Conservation (phyloP, 139 green algal species). For the Tetraselmis striata region DNA sequence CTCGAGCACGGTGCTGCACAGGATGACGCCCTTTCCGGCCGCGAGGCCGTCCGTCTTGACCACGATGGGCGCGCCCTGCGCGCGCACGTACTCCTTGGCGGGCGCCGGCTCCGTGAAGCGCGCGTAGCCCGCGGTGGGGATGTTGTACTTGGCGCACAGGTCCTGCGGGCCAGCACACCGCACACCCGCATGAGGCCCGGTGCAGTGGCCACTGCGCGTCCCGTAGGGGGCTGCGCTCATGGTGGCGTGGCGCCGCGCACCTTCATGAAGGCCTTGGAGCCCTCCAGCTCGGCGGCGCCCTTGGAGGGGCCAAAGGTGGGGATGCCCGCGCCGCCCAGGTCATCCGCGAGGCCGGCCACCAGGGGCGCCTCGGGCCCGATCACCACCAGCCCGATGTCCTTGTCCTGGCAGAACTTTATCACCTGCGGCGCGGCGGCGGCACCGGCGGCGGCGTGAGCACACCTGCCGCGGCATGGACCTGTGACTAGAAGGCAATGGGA, state of each 20-base stretch:
- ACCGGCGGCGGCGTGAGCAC: not conserved
- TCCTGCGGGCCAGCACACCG: conserved; percentile 33
- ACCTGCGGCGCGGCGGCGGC: conserved; percentile 26
- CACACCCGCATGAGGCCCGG: too few species aligned
- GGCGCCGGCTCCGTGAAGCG: conserved; percentile 62
- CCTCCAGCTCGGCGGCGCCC: conserved; percentile 84
- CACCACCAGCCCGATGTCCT: conserved; percentile 69
- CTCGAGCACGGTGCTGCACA: conserved; percentile 70
- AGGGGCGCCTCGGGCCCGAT: conserved; percentile 89
- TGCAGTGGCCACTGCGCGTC: too few species aligned
- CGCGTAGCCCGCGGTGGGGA: conserved; percentile 84
- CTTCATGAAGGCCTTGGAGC: conserved; percentile 96
- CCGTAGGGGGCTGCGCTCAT: too few species aligned
- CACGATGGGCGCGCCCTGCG: conserved; percentile 82
- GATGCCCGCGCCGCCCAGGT: conserved; percentile 56
- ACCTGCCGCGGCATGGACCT: not conserved
- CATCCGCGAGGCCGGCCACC: conserved; percentile 88
- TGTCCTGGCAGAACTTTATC: conserved; percentile 68
- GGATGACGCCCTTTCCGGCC: conserved; percentile 90
- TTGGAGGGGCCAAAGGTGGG: conserved; percentile 79
- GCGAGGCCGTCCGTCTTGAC: conserved; percentile 95
- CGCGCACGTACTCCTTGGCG: conserved; percentile 71
- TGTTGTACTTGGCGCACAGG: conserved; percentile 83
- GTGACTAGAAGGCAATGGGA: not conserved
- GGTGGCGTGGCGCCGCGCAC: conserved; percentile 13